Conservation (phyloP, 306 rosid species). For the cucumber (Cucumis sativus) region DNA sequence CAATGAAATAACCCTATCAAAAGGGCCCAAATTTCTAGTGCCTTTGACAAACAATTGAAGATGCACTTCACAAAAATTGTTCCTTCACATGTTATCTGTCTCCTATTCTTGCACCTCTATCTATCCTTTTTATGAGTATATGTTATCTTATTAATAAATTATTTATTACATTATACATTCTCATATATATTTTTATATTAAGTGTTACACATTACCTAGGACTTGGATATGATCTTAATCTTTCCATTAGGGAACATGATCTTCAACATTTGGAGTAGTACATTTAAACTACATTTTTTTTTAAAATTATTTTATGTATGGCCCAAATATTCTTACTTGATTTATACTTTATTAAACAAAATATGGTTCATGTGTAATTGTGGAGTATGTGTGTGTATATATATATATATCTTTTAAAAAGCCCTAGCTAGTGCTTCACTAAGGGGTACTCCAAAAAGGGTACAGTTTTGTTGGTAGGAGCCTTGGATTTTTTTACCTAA, state of each 20-base stretch:
- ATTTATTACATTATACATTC: not conserved
- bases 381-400: too few relatives aligned
- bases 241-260: not conserved
- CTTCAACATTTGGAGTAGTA: not conserved
- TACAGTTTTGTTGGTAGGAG: conserved; percentile 12
- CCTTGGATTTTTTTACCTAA: conserved; percentile 9
- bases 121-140: not conserved
- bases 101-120: not conserved
- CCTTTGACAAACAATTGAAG: conserved; percentile 3
- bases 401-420: not conserved
- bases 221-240: not conserved
- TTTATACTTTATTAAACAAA: not conserved
- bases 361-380: not conserved
- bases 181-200: not conserved
- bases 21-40: conserved; percentile 5
- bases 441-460: not conserved
- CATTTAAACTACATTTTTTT: not conserved
- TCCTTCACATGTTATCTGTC: conserved; percentile 8
- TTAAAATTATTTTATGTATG: not conserved
- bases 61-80: not conserved
- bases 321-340: not conserved
- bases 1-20: conserved; percentile 3
- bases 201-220: not conserved
- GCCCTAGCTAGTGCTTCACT: not conserved
- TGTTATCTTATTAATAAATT: not conserved